Evolutionary conservation across 2,329 filamentous ascomycete species (phyloP).

Genomic region (Nothophoma quercina): DNA sequence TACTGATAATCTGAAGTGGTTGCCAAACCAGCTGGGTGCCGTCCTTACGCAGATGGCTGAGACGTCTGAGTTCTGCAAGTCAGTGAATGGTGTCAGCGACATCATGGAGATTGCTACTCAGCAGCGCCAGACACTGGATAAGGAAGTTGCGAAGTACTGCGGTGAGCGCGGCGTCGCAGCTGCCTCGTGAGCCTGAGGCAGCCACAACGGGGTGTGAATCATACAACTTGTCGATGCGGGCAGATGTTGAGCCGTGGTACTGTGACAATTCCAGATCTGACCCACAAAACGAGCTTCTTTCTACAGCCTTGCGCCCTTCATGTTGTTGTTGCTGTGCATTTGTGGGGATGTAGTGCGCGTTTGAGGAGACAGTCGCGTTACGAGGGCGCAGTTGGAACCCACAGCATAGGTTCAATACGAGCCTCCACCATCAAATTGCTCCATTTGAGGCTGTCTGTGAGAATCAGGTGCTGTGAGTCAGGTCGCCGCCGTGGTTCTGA

Average conservation of each 20-base stretch:
- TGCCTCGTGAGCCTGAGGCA: constrained; percentile 24
- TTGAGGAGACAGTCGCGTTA: background rate
- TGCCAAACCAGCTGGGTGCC: constrained; percentile 80
- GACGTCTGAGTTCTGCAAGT: constrained; percentile 60
- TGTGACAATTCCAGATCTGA: background rate
- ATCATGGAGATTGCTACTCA: constrained; percentile 72
- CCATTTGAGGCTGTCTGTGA: background rate
- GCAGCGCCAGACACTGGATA: constrained; percentile 71
- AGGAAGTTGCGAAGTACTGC: constrained; percentile 80
- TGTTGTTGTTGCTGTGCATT: background rate
- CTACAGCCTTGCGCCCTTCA: constrained; percentile 10
- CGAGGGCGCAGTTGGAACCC: constrained; percentile 1
- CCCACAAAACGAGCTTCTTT: background rate
- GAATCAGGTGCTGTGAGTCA: constrained; percentile 10
- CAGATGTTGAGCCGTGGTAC: constrained; percentile 3
- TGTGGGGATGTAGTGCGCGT: background rate
- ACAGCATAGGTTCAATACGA: constrained; percentile 4
- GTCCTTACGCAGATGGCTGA: constrained; percentile 75
- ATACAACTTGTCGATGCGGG: background rate
- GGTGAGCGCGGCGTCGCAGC: constrained; percentile 62
- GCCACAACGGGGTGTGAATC: constrained; percentile 1
- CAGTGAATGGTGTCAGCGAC: constrained; percentile 58
- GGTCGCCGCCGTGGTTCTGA: background rate
- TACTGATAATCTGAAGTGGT: constrained; percentile 60
- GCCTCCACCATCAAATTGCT: background rate